Conservation (phyloP, 495 filamentous ascomycete genomes). For the Aspergillus leporis region DNA sequence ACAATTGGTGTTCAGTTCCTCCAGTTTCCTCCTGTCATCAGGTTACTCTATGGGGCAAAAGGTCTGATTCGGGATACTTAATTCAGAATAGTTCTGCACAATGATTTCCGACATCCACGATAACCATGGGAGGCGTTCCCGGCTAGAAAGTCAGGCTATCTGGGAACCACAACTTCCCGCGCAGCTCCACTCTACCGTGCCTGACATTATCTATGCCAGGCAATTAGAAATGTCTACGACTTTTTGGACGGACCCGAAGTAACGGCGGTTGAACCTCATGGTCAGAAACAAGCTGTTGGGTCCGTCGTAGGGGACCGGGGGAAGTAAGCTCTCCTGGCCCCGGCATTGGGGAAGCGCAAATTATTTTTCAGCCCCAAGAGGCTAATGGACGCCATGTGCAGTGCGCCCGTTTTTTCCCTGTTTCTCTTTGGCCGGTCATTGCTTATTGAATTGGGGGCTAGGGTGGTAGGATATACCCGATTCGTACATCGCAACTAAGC, state of each 20-base stretch:
- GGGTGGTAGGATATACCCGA: slow-evolving; percentile 15
- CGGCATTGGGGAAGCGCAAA: slow-evolving; percentile 10
- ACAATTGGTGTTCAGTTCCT: not conserved
- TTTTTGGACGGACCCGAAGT: not conserved
- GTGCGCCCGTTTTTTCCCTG: slow-evolving; percentile 6
- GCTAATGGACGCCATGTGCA: slow-evolving; percentile 8
- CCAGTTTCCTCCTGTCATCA: not conserved
- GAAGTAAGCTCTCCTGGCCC: slow-evolving; percentile 8
- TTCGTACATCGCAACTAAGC: slow-evolving; percentile 13
- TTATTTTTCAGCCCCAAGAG: slow-evolving; percentile 11
- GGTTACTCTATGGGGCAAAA: not conserved
- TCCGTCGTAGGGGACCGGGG: slow-evolving; percentile 3
- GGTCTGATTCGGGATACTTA: slow-evolving; percentile 7
- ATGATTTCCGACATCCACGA: slow-evolving; percentile 3
- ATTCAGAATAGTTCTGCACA: slow-evolving; percentile 14
- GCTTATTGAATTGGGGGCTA: slow-evolving; percentile 18
- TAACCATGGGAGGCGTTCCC: not conserved
- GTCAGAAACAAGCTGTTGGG: slow-evolving; percentile 2
- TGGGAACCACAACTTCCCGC: slow-evolving; percentile 5
- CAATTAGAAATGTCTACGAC: slow-evolving; percentile 7
- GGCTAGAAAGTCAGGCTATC: not conserved
- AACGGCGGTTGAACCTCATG: not conserved
- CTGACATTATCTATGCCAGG: slow-evolving; percentile 1
- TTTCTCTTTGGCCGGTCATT: slow-evolving; percentile 6
- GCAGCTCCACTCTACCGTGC: slow-evolving; percentile 4